These are phyloP conservation scores for Alternaria triticina DNA, from an alignment of 2,329 filamentous ascomycete species.

Conservation along the genomic window DNA sequence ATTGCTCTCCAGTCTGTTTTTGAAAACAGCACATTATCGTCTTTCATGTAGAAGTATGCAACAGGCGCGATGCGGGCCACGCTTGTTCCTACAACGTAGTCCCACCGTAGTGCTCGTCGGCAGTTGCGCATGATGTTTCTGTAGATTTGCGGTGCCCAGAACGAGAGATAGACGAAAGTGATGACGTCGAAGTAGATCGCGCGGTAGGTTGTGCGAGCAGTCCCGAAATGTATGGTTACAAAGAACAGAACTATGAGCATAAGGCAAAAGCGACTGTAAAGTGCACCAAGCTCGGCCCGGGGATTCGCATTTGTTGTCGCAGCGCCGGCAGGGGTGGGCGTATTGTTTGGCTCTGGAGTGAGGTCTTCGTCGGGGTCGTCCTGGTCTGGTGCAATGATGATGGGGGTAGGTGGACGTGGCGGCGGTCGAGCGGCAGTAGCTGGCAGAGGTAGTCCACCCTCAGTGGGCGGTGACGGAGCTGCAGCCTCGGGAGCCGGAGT, in stretches of 20 bases:
- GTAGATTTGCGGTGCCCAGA: slow-evolving; percentile 91
- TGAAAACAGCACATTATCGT: slow-evolving; percentile 82
- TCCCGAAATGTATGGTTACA: slow-evolving; percentile 64
- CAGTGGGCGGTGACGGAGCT: slow-evolving; percentile 34
- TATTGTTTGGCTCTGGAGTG: slow-evolving; percentile 31
- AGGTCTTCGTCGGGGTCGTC: slow-evolving; percentile 53
- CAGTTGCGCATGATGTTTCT: slow-evolving; percentile 92
- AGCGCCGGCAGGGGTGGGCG: slow-evolving; percentile 18
- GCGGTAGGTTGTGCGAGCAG: slow-evolving; percentile 61
- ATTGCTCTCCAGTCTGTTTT: slow-evolving; percentile 72
- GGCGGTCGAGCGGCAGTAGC: slow-evolving; percentile 54
- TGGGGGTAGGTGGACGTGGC: slow-evolving; percentile 57
- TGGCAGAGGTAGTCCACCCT: slow-evolving; percentile 55
- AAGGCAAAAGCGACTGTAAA: slow-evolving; percentile 69
- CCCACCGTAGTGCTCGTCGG: slow-evolving; percentile 87
- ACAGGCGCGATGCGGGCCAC: slow-evolving; percentile 78
- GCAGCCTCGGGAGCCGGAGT: slow-evolving; percentile 26
- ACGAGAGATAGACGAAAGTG: slow-evolving; percentile 79
- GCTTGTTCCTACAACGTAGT: slow-evolving; percentile 86
- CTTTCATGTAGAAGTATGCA: slow-evolving; percentile 81
- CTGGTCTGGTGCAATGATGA: slow-evolving; percentile 67
- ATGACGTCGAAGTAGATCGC: slow-evolving; percentile 67
- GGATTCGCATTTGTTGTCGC: slow-evolving; percentile 33
- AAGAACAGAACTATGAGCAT: slow-evolving; percentile 64
- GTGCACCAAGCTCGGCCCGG: slow-evolving; percentile 59